Evolutionary conservation across 2,329 filamentous ascomycete genomes (phyloP), one percentile per base, ranked within the genome.

Genomic region (Xylariaceae sp.): DNA sequence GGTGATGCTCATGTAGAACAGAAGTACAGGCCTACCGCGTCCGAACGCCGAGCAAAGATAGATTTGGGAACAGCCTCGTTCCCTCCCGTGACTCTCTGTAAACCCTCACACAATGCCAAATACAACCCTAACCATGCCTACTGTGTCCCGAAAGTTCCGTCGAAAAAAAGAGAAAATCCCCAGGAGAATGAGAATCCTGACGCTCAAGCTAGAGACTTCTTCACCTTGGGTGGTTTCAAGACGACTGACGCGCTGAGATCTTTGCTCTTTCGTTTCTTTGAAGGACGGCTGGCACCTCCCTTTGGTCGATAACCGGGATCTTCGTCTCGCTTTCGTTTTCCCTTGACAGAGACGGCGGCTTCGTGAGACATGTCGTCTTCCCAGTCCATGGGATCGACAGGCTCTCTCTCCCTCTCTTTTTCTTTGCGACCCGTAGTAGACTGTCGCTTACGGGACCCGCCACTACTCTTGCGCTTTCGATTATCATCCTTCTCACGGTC

Each of bases 291-390:
- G 2, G 76, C 77, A 2, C 82, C 83, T 2, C 80, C 80, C 64
- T 84, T 83, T 2, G 83, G 82, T 59, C 82, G 77, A 68, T 86
- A 86, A 3, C 83, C 82, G 0, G 74, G 72, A 62, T 87, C 84
- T 6, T 86, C 84, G 39, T 84, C 82, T 34, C 79, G 70, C 73
- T 82, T 82, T 44, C 82, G 76, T 77, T 85, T 85, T 60, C 80
- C 77, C 71, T 81, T 81, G 45, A 73, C 68, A 10, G 73, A 66
- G 44, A 64, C 67, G 6, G 61, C 56, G 2, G 72, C 47, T 68
- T 78, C 66, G 56, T 72, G 71, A 30, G 68, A 73, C 8, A 61
- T 61, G n/a, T 73, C 71, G 1, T 70, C 68, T 4, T 71, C 73
- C 64, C 77, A 77, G 44, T 79, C 77, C 74, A 75, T 75, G 47